Evolutionary conservation across 164 flowering plant species (phyloP), one percentile per base, ranked within the genome.

Genomic region (Akebia trifoliata): DNA sequence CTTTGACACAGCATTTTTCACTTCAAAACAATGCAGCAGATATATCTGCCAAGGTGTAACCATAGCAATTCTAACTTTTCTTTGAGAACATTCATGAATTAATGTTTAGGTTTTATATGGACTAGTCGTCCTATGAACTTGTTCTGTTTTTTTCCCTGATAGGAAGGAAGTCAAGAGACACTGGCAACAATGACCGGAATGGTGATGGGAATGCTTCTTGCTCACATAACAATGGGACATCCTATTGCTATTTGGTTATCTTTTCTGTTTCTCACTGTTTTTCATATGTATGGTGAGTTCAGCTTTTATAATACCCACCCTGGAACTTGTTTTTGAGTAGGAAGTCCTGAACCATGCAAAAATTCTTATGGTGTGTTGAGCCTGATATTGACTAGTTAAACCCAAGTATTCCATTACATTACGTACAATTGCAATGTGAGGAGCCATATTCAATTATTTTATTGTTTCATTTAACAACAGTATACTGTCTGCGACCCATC

Each of bases 131-230:
- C 30, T 18, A 20, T 50, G 20, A 28, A 21, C 21, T 21, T 56
- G 22, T 59, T 59, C 26, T 29, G 24, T 4, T 34, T 60, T 42
- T 17, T 62, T 36, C n/a, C n/a, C n/a, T n/a, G n/a, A 62, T 35
- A 94, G 99, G 99, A 90, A 74, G 97, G 99, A 61, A 94, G 99
- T 70, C 99, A 94, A 69, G 97, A 94, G 73, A 94, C 99, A 38
- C 45, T 94, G 48, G 97, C 97, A 30, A 94, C 99, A 48, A 90
- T 94, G 99, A 62, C 74, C 44, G 97, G 99, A 58, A 94, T 94
- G 99, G 81, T 96, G 38, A 2, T 90, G 36, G 99, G 99, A 49
- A 94, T 94, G 97, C 69, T 94, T 60, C 82, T 94, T 70, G 95
- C 99, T 53, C 99, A 71, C 21, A 6, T 79, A 43, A 90, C 96